Base-by-base conservation (phyloP, 2,329 filamentous ascomycete species). In the Stemphylium beticola region DNA sequence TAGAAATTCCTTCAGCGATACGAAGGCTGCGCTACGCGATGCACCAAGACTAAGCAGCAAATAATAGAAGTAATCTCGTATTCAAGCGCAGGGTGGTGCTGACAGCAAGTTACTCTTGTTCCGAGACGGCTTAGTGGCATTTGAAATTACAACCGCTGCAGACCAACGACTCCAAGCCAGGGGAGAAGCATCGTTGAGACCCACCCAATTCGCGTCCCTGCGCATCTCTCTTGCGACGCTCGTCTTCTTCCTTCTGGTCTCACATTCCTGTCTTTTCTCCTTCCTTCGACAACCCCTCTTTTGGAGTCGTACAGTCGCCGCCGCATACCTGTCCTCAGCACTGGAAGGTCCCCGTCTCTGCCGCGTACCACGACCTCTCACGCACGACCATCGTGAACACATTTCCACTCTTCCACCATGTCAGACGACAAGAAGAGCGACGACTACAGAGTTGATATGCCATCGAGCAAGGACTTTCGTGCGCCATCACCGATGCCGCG, bases 351-450 rank as follows among this genome's bases (percentile, higher is more conserved):
- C 52, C 57, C 45, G 46, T 65, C 62, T 38, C 56, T 58, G 54
- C 57, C 56, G 45, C 53, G 46, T 47, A 47, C 33, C 39, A 38
- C 50, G 24, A 39, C 45, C 43, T 49, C 55, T 48, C 51, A 52
- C 48, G 39, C 45, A 50, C 41, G 37, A 49, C 26, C 32, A 12
- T 31, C 26, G 33, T 46, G 43, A 36, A 44, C 43, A 46, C 33
- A 46, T 31, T 29, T 45, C 26, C 50, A 22, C 53, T 46, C 50
- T 54, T 20, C 49, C 55, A 82, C 68, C 63, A 96, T 96, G 92
- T 83, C 88, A 71, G 90, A 95, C 82, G 92, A 93, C 76, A 96
- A 95, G 83, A 95, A 91, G 77, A 89, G 90, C 74, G 83, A 84
- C 71, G 90, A 95, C 74, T 91, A 88, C 71, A 85, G 89, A 67